Conservation (phyloP, 2,329 filamentous ascomycete genomes). For the Rasamsonia emersonii region DNA sequence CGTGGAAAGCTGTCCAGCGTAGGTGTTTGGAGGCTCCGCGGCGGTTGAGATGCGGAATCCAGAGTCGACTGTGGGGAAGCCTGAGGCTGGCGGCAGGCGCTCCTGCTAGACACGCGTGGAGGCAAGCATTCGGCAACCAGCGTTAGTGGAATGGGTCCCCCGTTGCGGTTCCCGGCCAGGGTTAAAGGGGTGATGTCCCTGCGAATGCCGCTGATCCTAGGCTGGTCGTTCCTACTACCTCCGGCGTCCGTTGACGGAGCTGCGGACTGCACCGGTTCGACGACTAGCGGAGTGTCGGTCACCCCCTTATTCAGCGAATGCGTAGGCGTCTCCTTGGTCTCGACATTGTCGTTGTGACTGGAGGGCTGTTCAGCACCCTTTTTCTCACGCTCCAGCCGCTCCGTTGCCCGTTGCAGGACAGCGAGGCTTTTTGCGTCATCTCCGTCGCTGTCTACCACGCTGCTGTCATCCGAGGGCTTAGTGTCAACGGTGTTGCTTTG, state of each 20-base stretch:
- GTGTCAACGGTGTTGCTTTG: constrained; percentile 1
- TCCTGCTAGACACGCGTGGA: constrained; percentile 22
- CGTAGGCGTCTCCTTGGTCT: neutral
- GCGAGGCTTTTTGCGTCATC: constrained; percentile 9
- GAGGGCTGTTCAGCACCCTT: neutral
- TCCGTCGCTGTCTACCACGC: constrained; percentile 3
- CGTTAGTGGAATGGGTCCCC: constrained; percentile 10
- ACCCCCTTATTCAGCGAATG: constrained; percentile 9
- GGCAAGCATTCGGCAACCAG: constrained; percentile 25
- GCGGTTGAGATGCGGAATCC: constrained; percentile 3
- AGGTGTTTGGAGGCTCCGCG: neutral
- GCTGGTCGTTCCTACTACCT: constrained; percentile 2
- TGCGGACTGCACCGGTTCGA: too few species aligned
- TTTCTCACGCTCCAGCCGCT: constrained; percentile 5
- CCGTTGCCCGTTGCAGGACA: constrained; percentile 7
- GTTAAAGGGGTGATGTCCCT: constrained; percentile 1
- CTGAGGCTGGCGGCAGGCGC: constrained; percentile 16
- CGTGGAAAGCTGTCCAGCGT: constrained; percentile 1
- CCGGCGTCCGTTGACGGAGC: too few species aligned
- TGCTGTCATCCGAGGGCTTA: neutral
- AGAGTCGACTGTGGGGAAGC: constrained; percentile 9
- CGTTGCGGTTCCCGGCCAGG: constrained; percentile 3
- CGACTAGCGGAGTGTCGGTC: constrained; percentile 7
- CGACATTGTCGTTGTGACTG: neutral
- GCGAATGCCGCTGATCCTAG: neutral